phyloP scores from a whole-genome alignment of 2,329 filamentous ascomycete species.

The Penicillium sp. region DNA sequence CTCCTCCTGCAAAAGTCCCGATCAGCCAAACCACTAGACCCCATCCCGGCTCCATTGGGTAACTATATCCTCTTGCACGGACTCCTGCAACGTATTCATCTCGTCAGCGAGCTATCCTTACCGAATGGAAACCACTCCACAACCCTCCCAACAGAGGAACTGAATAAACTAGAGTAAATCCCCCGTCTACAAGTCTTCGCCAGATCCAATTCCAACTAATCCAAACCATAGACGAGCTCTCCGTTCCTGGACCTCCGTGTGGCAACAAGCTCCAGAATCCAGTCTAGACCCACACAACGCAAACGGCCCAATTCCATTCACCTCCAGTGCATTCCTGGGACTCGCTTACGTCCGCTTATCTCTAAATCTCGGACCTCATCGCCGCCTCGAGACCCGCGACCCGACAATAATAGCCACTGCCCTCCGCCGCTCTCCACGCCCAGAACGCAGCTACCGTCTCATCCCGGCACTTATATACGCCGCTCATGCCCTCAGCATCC shows the following conservation, averaged over 20 bases:
- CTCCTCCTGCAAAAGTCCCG: conserved; percentile 32
- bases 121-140: conserved; percentile 31
- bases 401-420: conserved; percentile 60
- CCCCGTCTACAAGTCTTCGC: background rate
- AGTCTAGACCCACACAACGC: conserved; percentile 35
- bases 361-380: conserved; percentile 56
- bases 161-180: conserved; percentile 35
- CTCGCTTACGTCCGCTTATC: conserved; percentile 34
- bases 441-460: conserved; percentile 59
- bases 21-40: conserved; percentile 26
- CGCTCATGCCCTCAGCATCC: conserved; percentile 64
- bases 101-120: conserved; percentile 34
- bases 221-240: conserved; percentile 27
- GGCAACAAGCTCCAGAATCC: conserved; percentile 37
- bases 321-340: conserved; percentile 32
- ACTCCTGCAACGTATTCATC: conserved; percentile 64
- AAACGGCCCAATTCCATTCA: conserved; percentile 36
- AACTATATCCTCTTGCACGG: conserved; percentile 72
- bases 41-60: conserved; percentile 52
- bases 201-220: background rate
- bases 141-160: conserved; percentile 32
- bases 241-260: conserved; percentile 35
- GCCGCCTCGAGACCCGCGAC: conserved; percentile 64
- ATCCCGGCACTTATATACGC: conserved; percentile 65
- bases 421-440: conserved; percentile 57